Percentiles rank a stretch among this genome's conserved stretches.
Evolutionary conservation across 805 yeast species (phyloP).

Genomic region (Wickerhamiella domercqiae): DNA sequence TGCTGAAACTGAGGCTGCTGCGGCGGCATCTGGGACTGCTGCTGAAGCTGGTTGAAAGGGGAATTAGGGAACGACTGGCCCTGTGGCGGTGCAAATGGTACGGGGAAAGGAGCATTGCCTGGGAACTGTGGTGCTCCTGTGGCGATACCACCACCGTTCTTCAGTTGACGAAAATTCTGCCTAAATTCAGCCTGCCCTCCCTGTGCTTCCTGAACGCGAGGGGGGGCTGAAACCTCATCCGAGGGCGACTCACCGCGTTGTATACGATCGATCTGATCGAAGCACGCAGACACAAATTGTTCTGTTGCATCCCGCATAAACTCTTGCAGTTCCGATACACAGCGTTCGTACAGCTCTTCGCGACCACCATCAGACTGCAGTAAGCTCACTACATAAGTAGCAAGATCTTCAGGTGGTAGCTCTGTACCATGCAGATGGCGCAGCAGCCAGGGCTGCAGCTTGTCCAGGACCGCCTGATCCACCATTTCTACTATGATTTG

Average conservation of each 20-base stretch:
- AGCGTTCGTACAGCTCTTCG: conserved; percentile 22
- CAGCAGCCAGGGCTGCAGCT: conserved; percentile 14
- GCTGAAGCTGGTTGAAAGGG: background rate
- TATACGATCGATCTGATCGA: conserved; percentile 19
- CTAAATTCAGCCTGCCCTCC: conserved; percentile 21
- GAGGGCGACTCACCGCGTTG: conserved; percentile 2
- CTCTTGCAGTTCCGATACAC: conserved; percentile 27
- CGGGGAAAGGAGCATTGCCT: background rate
- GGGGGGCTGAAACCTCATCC: background rate
- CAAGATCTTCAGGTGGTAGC: conserved; percentile 22
- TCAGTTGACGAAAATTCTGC: conserved; percentile 14
- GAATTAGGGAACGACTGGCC: conserved; percentile 1
- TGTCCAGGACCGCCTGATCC: conserved; percentile 5
- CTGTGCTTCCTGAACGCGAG: background rate
- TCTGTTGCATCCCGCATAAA: conserved; percentile 25
- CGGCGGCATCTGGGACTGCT: background rate
- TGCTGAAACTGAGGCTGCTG: background rate
- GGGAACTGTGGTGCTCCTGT: background rate
- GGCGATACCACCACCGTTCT: background rate
- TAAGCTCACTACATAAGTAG: conserved; percentile 32
- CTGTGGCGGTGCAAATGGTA: conserved; percentile 2
- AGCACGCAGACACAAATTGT: conserved; percentile 24
- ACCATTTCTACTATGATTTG: conserved; percentile 1
- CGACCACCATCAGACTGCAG: conserved; percentile 26
- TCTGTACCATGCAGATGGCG: conserved; percentile 7